These are phyloP conservation scores for Eudorina sp. DNA, from an alignment of 139 green algal species.

Conservation along the genomic window DNA sequence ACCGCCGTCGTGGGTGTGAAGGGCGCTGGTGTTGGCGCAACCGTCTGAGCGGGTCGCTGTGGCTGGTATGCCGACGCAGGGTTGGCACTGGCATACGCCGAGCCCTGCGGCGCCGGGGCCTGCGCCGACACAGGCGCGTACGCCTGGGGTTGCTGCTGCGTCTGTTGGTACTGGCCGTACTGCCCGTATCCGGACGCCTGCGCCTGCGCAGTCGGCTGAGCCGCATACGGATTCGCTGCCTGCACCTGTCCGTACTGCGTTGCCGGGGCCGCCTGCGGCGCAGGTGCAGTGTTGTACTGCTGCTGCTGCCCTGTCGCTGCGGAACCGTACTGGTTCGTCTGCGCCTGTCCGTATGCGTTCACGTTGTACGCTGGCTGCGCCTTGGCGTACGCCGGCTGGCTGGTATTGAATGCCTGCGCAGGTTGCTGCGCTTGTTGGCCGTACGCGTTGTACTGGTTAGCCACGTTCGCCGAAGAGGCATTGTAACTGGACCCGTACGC, in stretches of 20 bases:
- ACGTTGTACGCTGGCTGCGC: conserved; percentile 30
- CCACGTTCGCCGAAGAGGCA: background rate
- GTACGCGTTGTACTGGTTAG: conserved; percentile 12
- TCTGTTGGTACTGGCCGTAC: conserved; percentile 33
- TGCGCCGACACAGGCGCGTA: background rate
- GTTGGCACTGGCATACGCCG: background rate
- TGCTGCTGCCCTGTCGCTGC: conserved; percentile 27
- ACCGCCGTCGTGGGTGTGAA: conserved; percentile 58
- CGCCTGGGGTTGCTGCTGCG: background rate
- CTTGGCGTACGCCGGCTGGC: conserved; percentile 42
- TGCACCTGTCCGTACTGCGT: conserved; percentile 27
- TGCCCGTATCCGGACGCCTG: background rate
- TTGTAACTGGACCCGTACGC: background rate
- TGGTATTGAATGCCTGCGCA: conserved; percentile 50
- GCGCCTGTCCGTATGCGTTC: conserved; percentile 39
- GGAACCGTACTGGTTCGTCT: conserved; percentile 39
- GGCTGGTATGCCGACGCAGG: conserved; percentile 14
- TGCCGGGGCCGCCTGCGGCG: conserved; percentile 11
- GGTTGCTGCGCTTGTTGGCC: conserved; percentile 39
- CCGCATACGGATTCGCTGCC: conserved; percentile 12
- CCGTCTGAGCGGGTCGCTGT: conserved; percentile 9
- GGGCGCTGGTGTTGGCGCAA: conserved; percentile 29
- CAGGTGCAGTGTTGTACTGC: conserved; percentile 29
- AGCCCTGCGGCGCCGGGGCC: background rate
- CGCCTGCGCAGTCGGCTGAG: background rate